Conservation (phyloP, 768 basidiomycete genomes). For the Kwoniella europaea region DNA sequence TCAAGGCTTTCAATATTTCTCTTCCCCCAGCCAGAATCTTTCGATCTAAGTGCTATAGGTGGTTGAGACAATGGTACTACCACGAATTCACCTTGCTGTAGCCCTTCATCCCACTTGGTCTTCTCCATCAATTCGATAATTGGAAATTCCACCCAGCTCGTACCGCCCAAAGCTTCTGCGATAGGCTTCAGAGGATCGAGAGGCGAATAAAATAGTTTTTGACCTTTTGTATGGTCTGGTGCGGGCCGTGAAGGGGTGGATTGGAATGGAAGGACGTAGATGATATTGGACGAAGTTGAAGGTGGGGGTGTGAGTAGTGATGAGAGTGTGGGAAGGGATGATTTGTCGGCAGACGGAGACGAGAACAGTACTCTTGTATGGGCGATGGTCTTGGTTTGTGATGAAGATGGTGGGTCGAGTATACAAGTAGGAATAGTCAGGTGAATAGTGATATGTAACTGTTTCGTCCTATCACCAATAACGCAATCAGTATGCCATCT, state of each 20-base stretch:
- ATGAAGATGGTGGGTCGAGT: neutral
- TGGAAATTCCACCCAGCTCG: constrained; percentile 81
- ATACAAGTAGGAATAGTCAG: constrained; percentile 66
- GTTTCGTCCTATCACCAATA: constrained; percentile 65
- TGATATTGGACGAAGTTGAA: constrained; percentile 8
- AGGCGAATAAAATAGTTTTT: constrained; percentile 62
- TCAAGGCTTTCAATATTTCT: neutral
- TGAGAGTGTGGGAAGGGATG: constrained; percentile 22
- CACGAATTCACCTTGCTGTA: neutral
- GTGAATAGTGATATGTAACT: constrained; percentile 73
- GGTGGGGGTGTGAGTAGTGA: constrained; percentile 17
- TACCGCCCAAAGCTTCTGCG: constrained; percentile 63
- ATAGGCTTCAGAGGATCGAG: constrained; percentile 66
- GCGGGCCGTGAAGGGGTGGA: constrained; percentile 34
- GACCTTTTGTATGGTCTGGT: constrained; percentile 19
- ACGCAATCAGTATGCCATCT: neutral
- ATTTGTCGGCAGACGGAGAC: constrained; percentile 65
- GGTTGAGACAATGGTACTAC: constrained; percentile 14
- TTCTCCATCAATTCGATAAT: constrained; percentile 76
- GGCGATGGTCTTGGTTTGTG: constrained; percentile 44
- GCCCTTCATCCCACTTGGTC: constrained; percentile 62
- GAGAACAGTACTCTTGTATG: constrained; percentile 52
- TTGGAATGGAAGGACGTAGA: constrained; percentile 44
- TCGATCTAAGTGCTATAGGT: neutral
- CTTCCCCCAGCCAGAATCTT: constrained; percentile 29